Base-by-base conservation (phyloP, 768 basidiomycete genomes). In the Gloeopeniophorella convolvens region DNA sequence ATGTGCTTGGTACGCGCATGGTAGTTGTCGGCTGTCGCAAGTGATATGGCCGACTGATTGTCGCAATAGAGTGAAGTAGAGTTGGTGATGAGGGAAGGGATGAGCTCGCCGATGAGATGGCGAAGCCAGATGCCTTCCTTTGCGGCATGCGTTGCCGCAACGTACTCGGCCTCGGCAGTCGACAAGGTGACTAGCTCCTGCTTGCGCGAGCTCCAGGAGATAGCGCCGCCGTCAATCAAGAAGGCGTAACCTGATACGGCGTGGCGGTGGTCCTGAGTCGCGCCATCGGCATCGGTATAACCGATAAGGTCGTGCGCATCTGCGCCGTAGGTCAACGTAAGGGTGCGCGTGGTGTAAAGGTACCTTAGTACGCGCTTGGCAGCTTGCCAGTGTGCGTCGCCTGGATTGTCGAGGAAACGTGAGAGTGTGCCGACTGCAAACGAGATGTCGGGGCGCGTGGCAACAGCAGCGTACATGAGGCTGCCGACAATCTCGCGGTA, bases 361-460 rank as follows among this genome's bases (percentile, higher is more conserved):
- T 45, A 45, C 4, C 13, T 9, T 4, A 48, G 21, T 1, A 48
- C 20, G 5, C 27, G 11, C 18, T 36, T 48, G 1, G 24, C 24
- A 1, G 50, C 42, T 4, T 30, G 16, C 42, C 42, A 35, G 26
- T 50, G 49, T 6, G 12, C 6, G 3, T 2, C 10, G 4, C 42
- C 42, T 1, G 35, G 34, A 13, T 36, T 35, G 21, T 40, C 20
- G 4, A 26, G 21, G 26, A 16, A 49, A 9, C 27, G 42, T 5
- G 41, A 32, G n/a, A 32, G 40, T 0, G 36, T 43, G 1, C 21
- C n/a, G 15, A 70, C 60, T 1, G 70, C 54, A 36, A 60, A 69
- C 0, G 61, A 45, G 18, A 71, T 70, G 35, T 72, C 67, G 1
- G 70, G 71, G 4, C 57, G 54, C 0, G 68, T 70, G 18, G 59